These are phyloP conservation scores for Grifola frondosa DNA, from an alignment of 1,284 basidiomycete genomes.

Conservation along the genomic window DNA sequence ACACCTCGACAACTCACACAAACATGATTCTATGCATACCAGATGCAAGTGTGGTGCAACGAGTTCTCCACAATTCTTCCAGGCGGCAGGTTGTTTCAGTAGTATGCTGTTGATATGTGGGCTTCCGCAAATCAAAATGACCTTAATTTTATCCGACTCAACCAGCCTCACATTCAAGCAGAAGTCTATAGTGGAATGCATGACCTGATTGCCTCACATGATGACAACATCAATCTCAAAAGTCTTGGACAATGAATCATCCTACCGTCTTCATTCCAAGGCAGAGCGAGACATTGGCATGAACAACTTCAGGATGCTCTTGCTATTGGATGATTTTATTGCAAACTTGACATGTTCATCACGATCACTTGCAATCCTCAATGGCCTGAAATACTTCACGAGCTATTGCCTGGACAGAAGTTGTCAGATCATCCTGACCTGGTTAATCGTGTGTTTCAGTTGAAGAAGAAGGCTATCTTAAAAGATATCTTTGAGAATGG, in stretches of 20 bases:
- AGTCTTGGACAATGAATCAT: constrained; percentile 35
- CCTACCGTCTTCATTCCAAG: constrained; percentile 41
- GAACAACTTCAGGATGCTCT: constrained; percentile 44
- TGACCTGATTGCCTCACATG: constrained; percentile 28
- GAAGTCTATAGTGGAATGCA: constrained; percentile 34
- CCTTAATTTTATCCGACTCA: constrained; percentile 21
- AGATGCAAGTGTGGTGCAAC: constrained; percentile 27
- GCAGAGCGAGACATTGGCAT: constrained; percentile 38
- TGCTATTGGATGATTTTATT: constrained; percentile 36
- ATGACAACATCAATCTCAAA: constrained; percentile 22
- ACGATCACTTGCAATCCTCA: constrained; percentile 46
- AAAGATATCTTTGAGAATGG: constrained; percentile 34
- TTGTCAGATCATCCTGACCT: constrained; percentile 44
- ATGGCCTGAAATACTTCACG: constrained; percentile 41
- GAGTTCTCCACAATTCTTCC: constrained; percentile 33
- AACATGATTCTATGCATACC: constrained; percentile 30
- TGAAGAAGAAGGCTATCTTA: constrained; percentile 39
- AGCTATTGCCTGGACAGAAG: constrained; percentile 39
- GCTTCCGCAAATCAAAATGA: constrained; percentile 23
- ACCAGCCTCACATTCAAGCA: constrained; percentile 39
- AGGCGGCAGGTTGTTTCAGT: constrained; percentile 38
- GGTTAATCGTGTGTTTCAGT: constrained; percentile 42
- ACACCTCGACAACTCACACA: constrained; percentile 21
- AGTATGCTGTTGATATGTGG: constrained; percentile 35
- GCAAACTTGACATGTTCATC: constrained; percentile 40